Percentiles rank a stretch among this genome's conserved stretches.
These are phyloP conservation scores for Curvularia sp. DNA, from an alignment of 2,329 filamentous ascomycete species.

Conservation along the genomic window DNA sequence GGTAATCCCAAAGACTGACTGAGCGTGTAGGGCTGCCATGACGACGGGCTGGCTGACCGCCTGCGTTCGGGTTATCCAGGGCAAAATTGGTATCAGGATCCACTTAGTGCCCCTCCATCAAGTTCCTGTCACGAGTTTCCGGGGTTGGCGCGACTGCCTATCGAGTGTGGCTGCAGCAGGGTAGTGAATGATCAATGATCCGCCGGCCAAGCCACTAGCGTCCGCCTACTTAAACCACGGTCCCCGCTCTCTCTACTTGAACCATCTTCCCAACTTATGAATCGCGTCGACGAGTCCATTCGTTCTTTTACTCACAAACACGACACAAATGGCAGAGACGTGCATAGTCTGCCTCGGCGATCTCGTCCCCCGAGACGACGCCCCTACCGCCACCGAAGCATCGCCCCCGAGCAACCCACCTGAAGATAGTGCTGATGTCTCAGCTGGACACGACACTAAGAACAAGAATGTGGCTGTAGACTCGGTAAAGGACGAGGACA, in stretches of 20 bases:
- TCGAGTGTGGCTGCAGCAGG: slow-evolving; percentile 32
- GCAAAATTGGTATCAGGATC: slow-evolving; percentile 7
- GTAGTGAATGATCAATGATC: slow-evolving; percentile 24
- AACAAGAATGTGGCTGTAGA: slow-evolving; percentile 38
- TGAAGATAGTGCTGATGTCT: slow-evolving; percentile 37
- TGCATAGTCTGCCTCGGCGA: slow-evolving; percentile 77
- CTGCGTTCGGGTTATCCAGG: slow-evolving; percentile 10
- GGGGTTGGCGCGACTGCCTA: slow-evolving; percentile 31
- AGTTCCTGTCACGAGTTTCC: slow-evolving; percentile 23
- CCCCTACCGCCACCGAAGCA: slow-evolving; percentile 34
- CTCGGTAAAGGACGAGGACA: slow-evolving; percentile 54
- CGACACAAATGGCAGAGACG: slow-evolving; percentile 65
- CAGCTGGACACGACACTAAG: slow-evolving; percentile 26
- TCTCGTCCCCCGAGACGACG: slow-evolving; percentile 65
- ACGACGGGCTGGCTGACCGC: slow-evolving; percentile 10
- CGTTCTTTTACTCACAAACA: slow-evolving; percentile 29
- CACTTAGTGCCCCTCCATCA: slow-evolving; percentile 14
- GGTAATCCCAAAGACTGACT: slow-evolving; percentile 31
- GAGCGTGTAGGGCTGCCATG: slow-evolving; percentile 17
- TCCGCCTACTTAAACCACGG: slow-evolving; percentile 29
- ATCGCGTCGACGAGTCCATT: slow-evolving; percentile 36
- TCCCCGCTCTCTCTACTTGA: slow-evolving; percentile 42
- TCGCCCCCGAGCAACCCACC: slow-evolving; percentile 37
- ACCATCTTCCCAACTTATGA: slow-evolving; percentile 45
- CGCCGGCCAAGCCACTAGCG: slow-evolving; percentile 28